Evolutionary conservation across 1,284 basidiomycete species (phyloP), one percentile per base, ranked within the genome.

Genomic region (Trichosporon faecale): DNA sequence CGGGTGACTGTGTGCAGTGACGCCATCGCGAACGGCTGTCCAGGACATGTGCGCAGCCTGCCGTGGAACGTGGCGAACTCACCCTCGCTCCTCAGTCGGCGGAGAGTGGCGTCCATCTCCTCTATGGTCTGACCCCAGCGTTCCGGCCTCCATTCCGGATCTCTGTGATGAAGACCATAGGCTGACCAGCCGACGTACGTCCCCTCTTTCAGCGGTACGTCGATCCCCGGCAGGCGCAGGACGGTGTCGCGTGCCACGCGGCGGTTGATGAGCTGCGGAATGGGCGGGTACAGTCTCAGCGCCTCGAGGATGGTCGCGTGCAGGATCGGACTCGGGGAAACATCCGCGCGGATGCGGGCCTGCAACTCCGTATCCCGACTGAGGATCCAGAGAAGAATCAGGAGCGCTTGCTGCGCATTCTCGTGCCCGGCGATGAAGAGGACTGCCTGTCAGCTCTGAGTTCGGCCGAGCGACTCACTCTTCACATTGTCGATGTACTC

Each of bases 401-500:
- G 33, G 9, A 66, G 52, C 2, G 66, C 66, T n/a, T 66, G 66
- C 31, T 66, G 66, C 5, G 37, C 66, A 33, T 66, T 66, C 44
- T 66, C 66, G 21, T 66, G 66, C 0, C 66, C 66, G 31, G 66
- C 66, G 23, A 66, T 66, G 66, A 57, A 66, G 66, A 66, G 31
- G n/a, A 66, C 66, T 66, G 31, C 0, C n/a, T 9, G 33, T 57
- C 27, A 66, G 66, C 21, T 31, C n/a, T n/a, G n/a, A n/a, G n/a
- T n/a, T 21, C 18, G 8, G 14, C 14, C 2, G 18, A n/a, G n/a
- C 27, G 11, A 8, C 55, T 66, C 52, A 66, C 66, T 66, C 52
- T 66, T 66, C 21, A 66, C 21, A 14, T 66, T 66, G 52, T 66
- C 66, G 6, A 66, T 66, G 55, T 66, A 66, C 66, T 66, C 52